These are phyloP conservation scores for Trichosanthes truncata DNA, from an alignment of 306 rosid species.

Conservation along the genomic window DNA sequence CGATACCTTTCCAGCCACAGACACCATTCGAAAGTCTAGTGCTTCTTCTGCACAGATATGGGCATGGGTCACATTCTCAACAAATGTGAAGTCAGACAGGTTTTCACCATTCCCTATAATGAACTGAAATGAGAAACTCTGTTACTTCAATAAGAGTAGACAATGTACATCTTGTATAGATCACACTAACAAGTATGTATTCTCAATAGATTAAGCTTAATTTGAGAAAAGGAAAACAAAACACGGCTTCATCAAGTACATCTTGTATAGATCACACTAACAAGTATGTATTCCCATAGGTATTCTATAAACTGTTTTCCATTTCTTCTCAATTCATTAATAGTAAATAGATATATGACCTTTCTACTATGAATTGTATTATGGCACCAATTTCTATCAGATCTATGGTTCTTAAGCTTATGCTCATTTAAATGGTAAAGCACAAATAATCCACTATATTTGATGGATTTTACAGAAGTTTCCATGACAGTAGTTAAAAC, in stretches of 20 bases:
- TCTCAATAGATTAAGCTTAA: background rate
- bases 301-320: background rate
- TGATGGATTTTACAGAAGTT: background rate
- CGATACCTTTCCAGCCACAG: conserved; percentile 77
- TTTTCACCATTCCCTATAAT: conserved; percentile 74
- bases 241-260: background rate
- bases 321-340: background rate
- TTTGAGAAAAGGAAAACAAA: background rate
- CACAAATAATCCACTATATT: background rate
- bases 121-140: conserved; percentile 65
- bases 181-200: background rate
- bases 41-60: conserved; percentile 82
- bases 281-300: background rate
- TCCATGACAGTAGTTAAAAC: background rate
- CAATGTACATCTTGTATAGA: background rate
- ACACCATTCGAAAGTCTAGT: conserved; percentile 44
- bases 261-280: background rate
- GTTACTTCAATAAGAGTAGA: conserved; percentile 36
- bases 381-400: background rate
- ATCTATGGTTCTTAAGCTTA: background rate
- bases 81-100: conserved; percentile 64
- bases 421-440: background rate
- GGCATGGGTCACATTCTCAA: conserved; percentile 79
- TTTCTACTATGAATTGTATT: background rate
- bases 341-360: background rate